A percentile compares a stretch with the other conserved stretches of the same genome.
Evolutionary conservation across 164 flowering plant genomes (phyloP).

Genomic region (Dillenia suffruticosa): DNA sequence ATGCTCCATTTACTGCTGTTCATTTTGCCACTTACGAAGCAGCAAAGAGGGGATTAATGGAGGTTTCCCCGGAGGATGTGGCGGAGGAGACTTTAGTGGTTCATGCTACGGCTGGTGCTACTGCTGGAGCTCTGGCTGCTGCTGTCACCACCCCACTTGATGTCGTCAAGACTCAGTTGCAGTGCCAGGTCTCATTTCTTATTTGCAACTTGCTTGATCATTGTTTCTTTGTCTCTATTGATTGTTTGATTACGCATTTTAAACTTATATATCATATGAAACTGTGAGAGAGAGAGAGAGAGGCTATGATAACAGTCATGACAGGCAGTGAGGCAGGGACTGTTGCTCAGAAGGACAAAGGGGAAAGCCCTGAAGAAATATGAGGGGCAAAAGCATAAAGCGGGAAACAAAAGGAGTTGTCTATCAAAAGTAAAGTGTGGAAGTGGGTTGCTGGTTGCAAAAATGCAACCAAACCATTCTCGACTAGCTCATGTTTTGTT

Average conservation of each 20-base stretch:
- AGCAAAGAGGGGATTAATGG: slow-evolving; percentile 40
- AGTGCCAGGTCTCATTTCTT: slow-evolving; percentile 54
- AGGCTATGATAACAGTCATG: too few relatives aligned
- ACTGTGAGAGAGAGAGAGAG: too few relatives aligned
- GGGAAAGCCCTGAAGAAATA: too few relatives aligned
- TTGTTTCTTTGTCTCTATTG: not conserved
- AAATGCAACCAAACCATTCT: too few relatives aligned
- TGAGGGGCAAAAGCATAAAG: too few relatives aligned
- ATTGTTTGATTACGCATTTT: not conserved
- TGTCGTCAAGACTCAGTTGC: slow-evolving; percentile 73
- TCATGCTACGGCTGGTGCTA: slow-evolving; percentile 73
- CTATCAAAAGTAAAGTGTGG: too few relatives aligned
- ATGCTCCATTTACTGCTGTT: slow-evolving; percentile 70
- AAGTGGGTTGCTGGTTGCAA: too few relatives aligned
- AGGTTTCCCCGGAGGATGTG: slow-evolving; percentile 38
- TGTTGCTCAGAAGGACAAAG: too few relatives aligned
- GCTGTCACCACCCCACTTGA: slow-evolving; percentile 69
- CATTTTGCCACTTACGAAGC: slow-evolving; percentile 73
- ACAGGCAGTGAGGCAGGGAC: too few relatives aligned
- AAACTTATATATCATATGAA: not conserved
- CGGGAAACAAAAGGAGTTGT: too few relatives aligned
- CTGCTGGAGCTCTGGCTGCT: slow-evolving; percentile 65
- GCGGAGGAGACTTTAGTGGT: slow-evolving; percentile 52
- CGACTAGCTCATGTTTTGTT: too few relatives aligned
- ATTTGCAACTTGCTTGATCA: not conserved